A percentile compares a stretch with the other conserved stretches of the same genome.
Conservation (phyloP, 345 rosid genomes). For the Theobroma cacao region DNA sequence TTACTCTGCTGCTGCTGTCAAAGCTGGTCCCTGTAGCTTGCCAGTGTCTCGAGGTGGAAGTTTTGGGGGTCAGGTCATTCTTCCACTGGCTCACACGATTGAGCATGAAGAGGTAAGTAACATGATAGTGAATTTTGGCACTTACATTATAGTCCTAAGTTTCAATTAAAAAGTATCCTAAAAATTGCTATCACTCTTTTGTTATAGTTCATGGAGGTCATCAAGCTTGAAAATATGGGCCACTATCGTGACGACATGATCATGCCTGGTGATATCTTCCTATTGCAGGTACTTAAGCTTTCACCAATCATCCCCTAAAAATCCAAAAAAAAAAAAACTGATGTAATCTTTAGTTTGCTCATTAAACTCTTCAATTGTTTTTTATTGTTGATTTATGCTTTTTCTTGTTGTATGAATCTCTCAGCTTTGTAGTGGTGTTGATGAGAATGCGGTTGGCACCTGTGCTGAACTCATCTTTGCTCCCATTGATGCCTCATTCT, state of each 20-base stretch:
- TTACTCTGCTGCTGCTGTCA: conserved; percentile 89
- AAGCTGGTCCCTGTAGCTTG: conserved; percentile 78
- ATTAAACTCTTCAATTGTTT: neutral
- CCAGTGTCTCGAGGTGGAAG: conserved; percentile 76
- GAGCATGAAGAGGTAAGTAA: conserved; percentile 87
- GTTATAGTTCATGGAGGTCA: conserved; percentile 84
- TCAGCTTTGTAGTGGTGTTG: conserved; percentile 94
- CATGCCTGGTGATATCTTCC: conserved; percentile 89
- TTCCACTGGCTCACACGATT: conserved; percentile 93
- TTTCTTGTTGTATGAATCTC: conserved; percentile 2
- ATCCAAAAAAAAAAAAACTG: no score
- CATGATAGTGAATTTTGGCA: neutral
- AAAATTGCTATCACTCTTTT: neutral
- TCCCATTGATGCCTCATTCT: conserved; percentile 94
- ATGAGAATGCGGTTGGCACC: conserved; percentile 78
- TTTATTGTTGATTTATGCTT: neutral
- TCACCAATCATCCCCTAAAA: no score
- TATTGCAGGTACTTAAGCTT: conserved; percentile 67
- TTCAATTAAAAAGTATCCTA: neutral
- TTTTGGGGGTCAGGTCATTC: conserved; percentile 93
- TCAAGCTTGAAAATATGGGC: conserved; percentile 80
- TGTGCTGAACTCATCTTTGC: conserved; percentile 91
- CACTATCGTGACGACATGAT: conserved; percentile 86
- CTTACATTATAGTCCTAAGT: neutral
- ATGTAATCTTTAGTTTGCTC: neutral